phyloP scores from a whole-genome alignment of 2,329 filamentous ascomycete species.

The Leptoxyphium fumago region DNA sequence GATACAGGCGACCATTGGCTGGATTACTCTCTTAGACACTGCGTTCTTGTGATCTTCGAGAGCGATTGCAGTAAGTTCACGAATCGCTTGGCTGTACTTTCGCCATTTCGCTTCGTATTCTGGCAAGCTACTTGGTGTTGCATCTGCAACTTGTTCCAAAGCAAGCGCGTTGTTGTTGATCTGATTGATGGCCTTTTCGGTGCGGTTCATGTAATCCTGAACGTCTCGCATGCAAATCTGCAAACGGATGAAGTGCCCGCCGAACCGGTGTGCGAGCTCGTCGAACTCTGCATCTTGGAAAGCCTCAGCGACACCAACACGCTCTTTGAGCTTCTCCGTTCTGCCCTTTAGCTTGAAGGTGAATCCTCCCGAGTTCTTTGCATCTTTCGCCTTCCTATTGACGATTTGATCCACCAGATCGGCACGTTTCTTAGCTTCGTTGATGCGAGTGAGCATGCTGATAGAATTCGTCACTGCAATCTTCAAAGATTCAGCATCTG shows the following conservation, averaged over 20 bases:
- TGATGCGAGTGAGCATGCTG: slow-evolving; percentile 54
- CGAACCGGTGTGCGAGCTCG: slow-evolving; percentile 70
- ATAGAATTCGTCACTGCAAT: slow-evolving; percentile 56
- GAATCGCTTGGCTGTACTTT: slow-evolving; percentile 72
- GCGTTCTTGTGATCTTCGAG: slow-evolving; percentile 63
- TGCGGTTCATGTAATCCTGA: slow-evolving; percentile 79
- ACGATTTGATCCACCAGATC: slow-evolving; percentile 86
- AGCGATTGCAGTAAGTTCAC: slow-evolving; percentile 69
- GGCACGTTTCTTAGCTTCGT: slow-evolving; percentile 88
- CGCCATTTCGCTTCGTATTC: slow-evolving; percentile 93
- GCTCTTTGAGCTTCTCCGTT: slow-evolving; percentile 69
- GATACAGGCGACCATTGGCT: slow-evolving; percentile 66
- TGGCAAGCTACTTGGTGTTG: slow-evolving; percentile 53
- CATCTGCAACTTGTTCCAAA: slow-evolving; percentile 67
- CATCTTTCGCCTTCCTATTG: slow-evolving; percentile 71
- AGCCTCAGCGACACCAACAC: slow-evolving; percentile 47
- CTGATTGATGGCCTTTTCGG: slow-evolving; percentile 63
- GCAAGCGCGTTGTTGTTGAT: slow-evolving; percentile 68
- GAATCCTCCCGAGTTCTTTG: slow-evolving; percentile 69
- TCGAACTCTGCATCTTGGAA: slow-evolving; percentile 73
- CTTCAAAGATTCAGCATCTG: slow-evolving; percentile 57
- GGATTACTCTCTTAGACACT: slow-evolving; percentile 69
- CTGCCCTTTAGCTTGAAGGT: slow-evolving; percentile 82
- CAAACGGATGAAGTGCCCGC: slow-evolving; percentile 79
- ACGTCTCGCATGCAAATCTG: slow-evolving; percentile 88